Evolutionary conservation across 2,329 filamentous ascomycete species (phyloP), one percentile per base, ranked within the genome.

Genomic region (Stachybotrys chlorohalonatus): DNA sequence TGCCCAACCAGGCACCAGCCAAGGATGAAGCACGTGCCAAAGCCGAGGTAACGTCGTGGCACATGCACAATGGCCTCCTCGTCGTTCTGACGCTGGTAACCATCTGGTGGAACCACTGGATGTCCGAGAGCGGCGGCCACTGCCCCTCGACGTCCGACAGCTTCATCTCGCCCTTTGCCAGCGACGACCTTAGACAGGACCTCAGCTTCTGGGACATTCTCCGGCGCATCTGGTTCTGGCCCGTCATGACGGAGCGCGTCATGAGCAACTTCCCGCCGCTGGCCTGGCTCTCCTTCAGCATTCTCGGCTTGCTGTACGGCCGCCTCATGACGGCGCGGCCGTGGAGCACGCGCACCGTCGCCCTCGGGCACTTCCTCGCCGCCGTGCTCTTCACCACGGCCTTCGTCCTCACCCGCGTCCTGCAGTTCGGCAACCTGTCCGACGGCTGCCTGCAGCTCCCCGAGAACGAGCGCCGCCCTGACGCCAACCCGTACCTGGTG

Each of bases 21-120:
- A 46, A 36, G 24, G 16, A 8, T 24, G 60, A 32, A 31, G 46
- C 51, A 31, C 52, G 49, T 1, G 24, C 17, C 8, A 50, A 50
- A 6, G 61, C 61, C 6, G 47, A 58, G 31, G 39, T 56, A 3
- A 6, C 72, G 0, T 73, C 74, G 1, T 76, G 73, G 72, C 71
- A 73, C 46, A 8, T 68, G 1, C 72, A 74, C 57, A 77, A 77
- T 55, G 54, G 53, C 2, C 9, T 70, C 9, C 63, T 77, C 6
- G 52, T 71, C 3, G 58, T 58, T 1, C 56, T 76, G 11, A 63
- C 63, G 7, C 39, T 67, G 1, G 58, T 75, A 6, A 67, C 74
- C 2, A 75, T 76, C 17, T 74, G 67, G 63, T 77, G 74, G 74
- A 77, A 77, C 53, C 66, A 73, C 24, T 76, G 74, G 74, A 61